Conservation (phyloP, 139 green algal genomes). For the Mesotaenium endlicherianum region DNA sequence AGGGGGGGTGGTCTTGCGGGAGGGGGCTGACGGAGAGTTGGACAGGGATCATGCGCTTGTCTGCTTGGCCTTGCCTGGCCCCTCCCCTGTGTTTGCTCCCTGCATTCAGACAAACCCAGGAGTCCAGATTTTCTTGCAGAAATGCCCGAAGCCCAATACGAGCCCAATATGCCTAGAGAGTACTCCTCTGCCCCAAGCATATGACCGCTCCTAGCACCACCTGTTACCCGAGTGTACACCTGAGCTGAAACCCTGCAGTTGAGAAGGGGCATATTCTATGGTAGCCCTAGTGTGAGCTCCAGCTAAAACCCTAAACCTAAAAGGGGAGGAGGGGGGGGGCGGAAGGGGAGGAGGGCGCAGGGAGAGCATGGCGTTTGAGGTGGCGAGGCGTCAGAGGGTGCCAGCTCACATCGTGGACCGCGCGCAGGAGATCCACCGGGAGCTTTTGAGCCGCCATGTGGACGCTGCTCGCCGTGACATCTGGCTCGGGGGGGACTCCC, state of each 20-base stretch:
- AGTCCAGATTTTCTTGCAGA: no score
- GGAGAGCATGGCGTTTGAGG: constrained; percentile 42
- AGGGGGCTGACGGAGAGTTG: no score
- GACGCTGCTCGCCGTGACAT: background rate
- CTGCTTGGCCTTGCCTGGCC: no score
- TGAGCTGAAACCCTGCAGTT: background rate
- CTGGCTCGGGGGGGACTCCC: background rate
- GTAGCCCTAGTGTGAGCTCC: background rate
- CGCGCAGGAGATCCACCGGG: background rate
- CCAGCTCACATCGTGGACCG: constrained; percentile 8
- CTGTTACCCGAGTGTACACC: background rate
- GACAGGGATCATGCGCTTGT: no score
- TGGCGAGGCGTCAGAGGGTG: constrained; percentile 26
- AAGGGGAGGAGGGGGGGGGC: background rate
- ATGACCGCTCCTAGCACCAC: background rate
- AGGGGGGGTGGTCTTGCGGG: no score
- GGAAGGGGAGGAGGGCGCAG: background rate
- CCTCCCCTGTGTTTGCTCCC: no score
- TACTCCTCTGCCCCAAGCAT: background rate
- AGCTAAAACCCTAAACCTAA: background rate
- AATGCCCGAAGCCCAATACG: no score
- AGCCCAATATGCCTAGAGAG: no score
- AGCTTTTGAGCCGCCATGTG: background rate
- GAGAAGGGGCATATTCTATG: background rate
- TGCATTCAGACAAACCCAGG: no score